Evolutionary conservation across 2,329 filamentous ascomycete species (phyloP).

Genomic region (Zopfia rhizophila): DNA sequence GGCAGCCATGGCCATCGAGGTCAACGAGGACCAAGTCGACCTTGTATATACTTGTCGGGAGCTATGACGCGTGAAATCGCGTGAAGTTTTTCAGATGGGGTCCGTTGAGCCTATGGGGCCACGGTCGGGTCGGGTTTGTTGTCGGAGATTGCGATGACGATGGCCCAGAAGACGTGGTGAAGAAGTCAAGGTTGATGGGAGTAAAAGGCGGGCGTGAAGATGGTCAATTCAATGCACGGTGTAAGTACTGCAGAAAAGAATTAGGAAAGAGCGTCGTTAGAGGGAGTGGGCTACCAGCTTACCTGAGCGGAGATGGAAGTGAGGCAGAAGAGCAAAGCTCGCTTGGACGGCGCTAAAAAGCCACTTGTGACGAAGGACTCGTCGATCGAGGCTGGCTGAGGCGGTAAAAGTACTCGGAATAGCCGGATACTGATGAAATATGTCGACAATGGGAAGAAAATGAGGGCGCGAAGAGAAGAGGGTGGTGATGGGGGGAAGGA

Average conservation of each 20-base stretch:
- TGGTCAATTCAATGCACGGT: conserved; percentile 27
- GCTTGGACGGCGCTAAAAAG: conserved; percentile 45
- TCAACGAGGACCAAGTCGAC: conserved; percentile 35
- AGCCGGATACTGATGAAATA: conserved; percentile 1
- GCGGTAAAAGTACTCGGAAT: not conserved
- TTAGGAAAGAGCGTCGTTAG: conserved; percentile 37
- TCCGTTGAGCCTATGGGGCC: conserved; percentile 29
- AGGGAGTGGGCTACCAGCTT: conserved; percentile 37
- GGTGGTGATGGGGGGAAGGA: conserved; percentile 5
- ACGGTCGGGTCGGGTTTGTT: conserved; percentile 37
- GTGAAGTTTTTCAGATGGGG: conserved; percentile 41
- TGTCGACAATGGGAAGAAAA: conserved; percentile 8
- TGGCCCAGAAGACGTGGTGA: conserved; percentile 27
- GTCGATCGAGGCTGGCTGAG: conserved; percentile 23
- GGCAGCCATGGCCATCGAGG: conserved; percentile 58
- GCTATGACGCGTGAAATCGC: conserved; percentile 55
- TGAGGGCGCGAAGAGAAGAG: conserved; percentile 10
- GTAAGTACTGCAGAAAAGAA: conserved; percentile 25
- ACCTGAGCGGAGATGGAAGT: conserved; percentile 39
- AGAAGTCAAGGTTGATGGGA: conserved; percentile 25
- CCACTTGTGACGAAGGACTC: conserved; percentile 37
- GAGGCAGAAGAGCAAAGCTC: conserved; percentile 46
- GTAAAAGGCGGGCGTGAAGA: conserved; percentile 30
- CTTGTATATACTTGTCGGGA: conserved; percentile 41
- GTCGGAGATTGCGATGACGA: conserved; percentile 49